These are phyloP conservation scores for Aphanomyces invadans DNA, from an alignment of 352 stramenopile species.

Conservation along the genomic window DNA sequence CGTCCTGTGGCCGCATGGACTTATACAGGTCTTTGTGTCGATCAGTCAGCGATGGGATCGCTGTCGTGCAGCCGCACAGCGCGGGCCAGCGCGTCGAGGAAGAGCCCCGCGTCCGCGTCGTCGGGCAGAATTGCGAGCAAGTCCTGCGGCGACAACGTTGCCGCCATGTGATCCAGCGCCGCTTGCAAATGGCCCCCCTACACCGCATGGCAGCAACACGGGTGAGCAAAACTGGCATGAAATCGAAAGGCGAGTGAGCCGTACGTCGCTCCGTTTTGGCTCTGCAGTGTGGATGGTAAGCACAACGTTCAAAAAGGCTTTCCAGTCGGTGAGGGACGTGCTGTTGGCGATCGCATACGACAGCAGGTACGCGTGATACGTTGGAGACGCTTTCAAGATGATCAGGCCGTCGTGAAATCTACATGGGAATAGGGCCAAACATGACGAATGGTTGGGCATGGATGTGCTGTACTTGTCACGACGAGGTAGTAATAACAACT, in stretches of 20 bases:
- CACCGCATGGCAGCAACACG: too few relatives aligned
- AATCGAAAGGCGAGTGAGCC: too few relatives aligned
- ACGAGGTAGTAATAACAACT: conserved; percentile 53
- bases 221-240: too few relatives aligned
- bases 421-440: too few relatives aligned
- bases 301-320: conserved; percentile 60
- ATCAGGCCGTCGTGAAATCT: conserved; percentile 51
- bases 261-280: too few relatives aligned
- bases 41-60: background rate
- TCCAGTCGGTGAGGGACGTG: conserved; percentile 62
- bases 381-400: conserved; percentile 41
- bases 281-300: too few relatives aligned
- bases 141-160: conserved; percentile 64
- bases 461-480: conserved; percentile 38
- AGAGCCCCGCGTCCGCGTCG: conserved; percentile 38
- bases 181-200: too few relatives aligned
- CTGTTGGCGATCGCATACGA: conserved; percentile 69
- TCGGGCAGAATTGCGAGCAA: conserved; percentile 70
- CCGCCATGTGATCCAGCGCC: conserved; percentile 61
- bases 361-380: conserved; percentile 59
- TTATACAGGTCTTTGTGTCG: too few relatives aligned
- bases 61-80: conserved; percentile 2
- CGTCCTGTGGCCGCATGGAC: too few relatives aligned
- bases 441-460: too few relatives aligned
- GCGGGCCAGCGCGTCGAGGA: conserved; percentile 6